phyloP scores from a whole-genome alignment of 2,329 filamentous ascomycete species.

The Capronia coronata region DNA sequence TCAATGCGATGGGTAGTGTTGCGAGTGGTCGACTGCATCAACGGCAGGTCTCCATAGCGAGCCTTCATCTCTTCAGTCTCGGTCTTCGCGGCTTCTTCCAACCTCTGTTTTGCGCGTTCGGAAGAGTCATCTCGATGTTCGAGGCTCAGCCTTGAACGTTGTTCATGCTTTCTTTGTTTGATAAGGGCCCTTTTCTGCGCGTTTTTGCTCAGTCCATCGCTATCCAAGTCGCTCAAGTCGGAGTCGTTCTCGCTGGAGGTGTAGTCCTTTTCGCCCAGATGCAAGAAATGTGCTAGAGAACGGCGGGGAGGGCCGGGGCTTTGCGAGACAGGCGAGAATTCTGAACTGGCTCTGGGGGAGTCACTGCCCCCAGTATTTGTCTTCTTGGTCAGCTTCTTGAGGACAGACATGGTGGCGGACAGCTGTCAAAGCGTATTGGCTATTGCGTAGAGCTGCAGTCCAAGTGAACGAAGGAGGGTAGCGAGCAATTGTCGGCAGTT shows the following conservation, averaged over 20 bases:
- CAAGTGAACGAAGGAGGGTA: background rate
- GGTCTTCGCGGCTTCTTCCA: constrained; percentile 46
- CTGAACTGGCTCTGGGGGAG: constrained; percentile 17
- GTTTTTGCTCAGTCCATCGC: constrained; percentile 39
- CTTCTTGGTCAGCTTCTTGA: constrained; percentile 36
- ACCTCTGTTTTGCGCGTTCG: constrained; percentile 36
- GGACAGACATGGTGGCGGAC: constrained; percentile 21
- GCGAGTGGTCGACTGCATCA: constrained; percentile 53
- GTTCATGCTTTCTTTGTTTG: constrained; percentile 36
- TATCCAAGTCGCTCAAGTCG: constrained; percentile 33
- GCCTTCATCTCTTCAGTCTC: constrained; percentile 54
- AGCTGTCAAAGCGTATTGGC: background rate
- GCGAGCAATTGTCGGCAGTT: background rate
- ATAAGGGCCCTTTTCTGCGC: constrained; percentile 40
- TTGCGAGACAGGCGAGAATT: constrained; percentile 24
- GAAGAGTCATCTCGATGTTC: constrained; percentile 40
- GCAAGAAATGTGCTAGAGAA: constrained; percentile 38
- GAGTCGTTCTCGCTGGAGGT: constrained; percentile 37
- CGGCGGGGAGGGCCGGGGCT: constrained; percentile 35
- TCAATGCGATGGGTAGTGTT: constrained; percentile 44
- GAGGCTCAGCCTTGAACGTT: constrained; percentile 39
- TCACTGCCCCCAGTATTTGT: constrained; percentile 27
- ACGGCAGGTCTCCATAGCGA: constrained; percentile 52
- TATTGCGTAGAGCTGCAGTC: background rate
- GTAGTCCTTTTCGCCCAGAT: constrained; percentile 30